Percentiles rank a stretch among this genome's conserved stretches.
Evolutionary conservation across 148 eudicot genomes (phyloP).

Genomic region (Arbutus unedo): DNA sequence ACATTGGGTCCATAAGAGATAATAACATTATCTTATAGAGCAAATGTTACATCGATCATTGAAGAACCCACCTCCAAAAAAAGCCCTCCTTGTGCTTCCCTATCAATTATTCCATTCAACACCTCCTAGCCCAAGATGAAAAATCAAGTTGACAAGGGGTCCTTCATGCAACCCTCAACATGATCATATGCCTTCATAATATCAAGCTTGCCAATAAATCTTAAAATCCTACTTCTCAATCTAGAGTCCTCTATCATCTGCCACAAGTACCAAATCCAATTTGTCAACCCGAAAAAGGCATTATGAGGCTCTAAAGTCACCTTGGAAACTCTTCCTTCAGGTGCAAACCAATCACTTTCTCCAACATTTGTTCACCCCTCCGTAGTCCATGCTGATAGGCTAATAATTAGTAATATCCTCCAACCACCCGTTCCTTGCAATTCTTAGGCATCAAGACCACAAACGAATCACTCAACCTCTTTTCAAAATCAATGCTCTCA

Average conservation of each 20-base stretch:
- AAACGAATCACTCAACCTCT: neutral
- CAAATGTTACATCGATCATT: neutral
- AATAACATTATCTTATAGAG: neutral
- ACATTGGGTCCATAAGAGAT: neutral
- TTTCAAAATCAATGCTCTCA: neutral
- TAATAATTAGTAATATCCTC: neutral
- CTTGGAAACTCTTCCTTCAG: neutral
- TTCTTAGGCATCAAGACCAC: neutral
- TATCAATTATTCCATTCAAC: neutral
- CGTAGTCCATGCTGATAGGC: neutral
- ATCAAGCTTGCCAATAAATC: neutral
- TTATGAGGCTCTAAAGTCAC: no score
- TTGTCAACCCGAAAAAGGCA: neutral
- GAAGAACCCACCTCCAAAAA: neutral
- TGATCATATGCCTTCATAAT: neutral
- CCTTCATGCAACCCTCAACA: neutral
- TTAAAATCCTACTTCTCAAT: neutral
- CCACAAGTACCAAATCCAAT: neutral
- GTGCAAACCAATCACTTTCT: neutral
- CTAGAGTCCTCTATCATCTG: neutral
- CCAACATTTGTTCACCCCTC: neutral
- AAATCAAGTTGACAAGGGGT: neutral
- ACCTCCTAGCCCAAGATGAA: neutral
- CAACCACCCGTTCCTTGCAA: neutral
- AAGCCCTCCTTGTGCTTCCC: neutral